Percentiles rank a stretch among this genome's conserved stretches.
Conservation (phyloP, 2,329 filamentous ascomycete genomes). For the Apiospora sp. region DNA sequence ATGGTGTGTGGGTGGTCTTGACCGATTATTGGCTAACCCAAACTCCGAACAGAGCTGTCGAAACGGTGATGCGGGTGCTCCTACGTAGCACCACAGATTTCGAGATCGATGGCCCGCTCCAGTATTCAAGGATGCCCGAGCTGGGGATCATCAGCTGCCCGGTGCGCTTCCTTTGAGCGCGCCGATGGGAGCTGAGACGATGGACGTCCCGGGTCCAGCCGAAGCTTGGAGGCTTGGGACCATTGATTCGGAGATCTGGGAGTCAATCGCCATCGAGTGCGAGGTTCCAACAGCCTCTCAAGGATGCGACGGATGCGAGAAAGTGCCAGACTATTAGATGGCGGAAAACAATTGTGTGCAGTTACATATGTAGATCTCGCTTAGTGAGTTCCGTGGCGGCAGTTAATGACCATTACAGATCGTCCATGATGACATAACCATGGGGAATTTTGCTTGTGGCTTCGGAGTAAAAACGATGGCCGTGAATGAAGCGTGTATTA, state of each 20-base stretch:
- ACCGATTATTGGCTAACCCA: constrained; percentile 8
- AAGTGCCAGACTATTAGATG: no score
- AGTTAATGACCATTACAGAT: not conserved
- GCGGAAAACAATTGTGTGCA: not conserved
- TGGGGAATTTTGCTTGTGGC: not conserved
- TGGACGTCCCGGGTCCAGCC: not conserved
- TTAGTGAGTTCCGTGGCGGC: not conserved
- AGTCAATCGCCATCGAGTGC: not conserved
- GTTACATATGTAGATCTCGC: not conserved
- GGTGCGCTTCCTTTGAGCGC: constrained; percentile 12
- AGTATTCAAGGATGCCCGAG: constrained; percentile 36
- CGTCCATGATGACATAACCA: not conserved
- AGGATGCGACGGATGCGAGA: not conserved
- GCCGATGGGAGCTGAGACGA: not conserved
- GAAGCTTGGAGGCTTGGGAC: not conserved
- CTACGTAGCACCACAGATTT: constrained; percentile 31
- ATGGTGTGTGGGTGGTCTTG: no score
- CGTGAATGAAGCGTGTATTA: not conserved
- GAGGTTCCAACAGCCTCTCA: no score
- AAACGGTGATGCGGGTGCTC: constrained; percentile 29
- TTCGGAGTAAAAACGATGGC: not conserved
- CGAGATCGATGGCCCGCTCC: constrained; percentile 30
- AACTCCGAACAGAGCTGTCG: constrained; percentile 25
- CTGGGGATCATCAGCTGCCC: constrained; percentile 36
- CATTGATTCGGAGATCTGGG: not conserved